Evolutionary conservation across 139 green algal species (phyloP).

Genomic region (Desmodesmus armatus): DNA sequence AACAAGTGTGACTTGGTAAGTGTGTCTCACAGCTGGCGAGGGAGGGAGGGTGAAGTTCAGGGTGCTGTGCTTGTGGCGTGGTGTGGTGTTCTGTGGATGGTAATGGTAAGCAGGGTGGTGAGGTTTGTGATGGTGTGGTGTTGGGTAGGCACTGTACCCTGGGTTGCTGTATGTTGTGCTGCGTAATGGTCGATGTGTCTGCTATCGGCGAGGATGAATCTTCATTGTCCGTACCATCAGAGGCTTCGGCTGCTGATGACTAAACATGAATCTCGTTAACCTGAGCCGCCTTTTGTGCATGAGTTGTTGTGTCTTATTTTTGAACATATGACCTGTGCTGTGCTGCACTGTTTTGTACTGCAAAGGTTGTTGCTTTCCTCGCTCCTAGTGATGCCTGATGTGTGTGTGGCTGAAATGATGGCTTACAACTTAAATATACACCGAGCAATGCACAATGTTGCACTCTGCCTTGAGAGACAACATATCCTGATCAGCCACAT

Average conservation of each 20-base stretch:
- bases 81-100: not conserved
- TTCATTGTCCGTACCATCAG: constrained; percentile 72
- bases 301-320: not conserved
- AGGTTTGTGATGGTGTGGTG: not conserved
- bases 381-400: not conserved
- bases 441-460: constrained; percentile 46
- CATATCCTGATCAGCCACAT: constrained; percentile 55
- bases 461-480: constrained; percentile 53
- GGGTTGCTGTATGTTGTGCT: constrained; percentile 1
- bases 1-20: constrained; percentile 98
- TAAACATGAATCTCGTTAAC: constrained; percentile 79
- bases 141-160: too few relatives aligned
- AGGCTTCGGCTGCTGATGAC: constrained; percentile 46
- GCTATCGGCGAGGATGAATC: constrained; percentile 61
- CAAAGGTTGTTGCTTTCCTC: not conserved
- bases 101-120: too few relatives aligned
- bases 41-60: not conserved
- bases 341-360: not conserved
- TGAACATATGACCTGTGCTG: too few relatives aligned
- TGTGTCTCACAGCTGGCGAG: too few relatives aligned
- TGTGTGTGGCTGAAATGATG: constrained; percentile 56
- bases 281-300: constrained; percentile 57
- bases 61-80: not conserved
- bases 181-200: not conserved
- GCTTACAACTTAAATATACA: constrained; percentile 76